A percentile compares a stretch with the other conserved stretches of the same genome.
These are phyloP conservation scores for Epichloe gansuensis DNA, from an alignment of 2,329 filamentous ascomycete genomes.

Conservation along the genomic window DNA sequence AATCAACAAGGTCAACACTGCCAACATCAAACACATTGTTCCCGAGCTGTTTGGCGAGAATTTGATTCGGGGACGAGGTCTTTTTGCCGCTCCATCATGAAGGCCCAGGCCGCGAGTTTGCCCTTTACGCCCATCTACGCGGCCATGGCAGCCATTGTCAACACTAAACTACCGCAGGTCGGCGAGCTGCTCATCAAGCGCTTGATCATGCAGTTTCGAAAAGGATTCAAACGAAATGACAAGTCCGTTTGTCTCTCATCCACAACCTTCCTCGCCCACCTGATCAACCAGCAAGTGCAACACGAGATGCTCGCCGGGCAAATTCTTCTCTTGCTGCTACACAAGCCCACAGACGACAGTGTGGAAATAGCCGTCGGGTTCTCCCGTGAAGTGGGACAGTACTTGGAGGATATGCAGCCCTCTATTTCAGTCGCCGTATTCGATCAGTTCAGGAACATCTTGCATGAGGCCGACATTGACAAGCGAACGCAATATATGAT, in stretches of 20 bases:
- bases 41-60: constrained; percentile 95
- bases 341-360: constrained; percentile 93
- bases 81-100: constrained; percentile 96
- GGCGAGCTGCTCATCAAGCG: constrained; percentile 81
- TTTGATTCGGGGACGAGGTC: constrained; percentile 73
- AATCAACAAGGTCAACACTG: constrained; percentile 98
- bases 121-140: constrained; percentile 96
- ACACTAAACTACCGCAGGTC: constrained; percentile 91
- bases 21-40: constrained; percentile 95
- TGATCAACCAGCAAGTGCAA: constrained; percentile 92
- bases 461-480: constrained; percentile 95
- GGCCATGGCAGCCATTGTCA: constrained; percentile 90
- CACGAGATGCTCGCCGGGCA: constrained; percentile 90
- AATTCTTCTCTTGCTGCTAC: constrained; percentile 79
- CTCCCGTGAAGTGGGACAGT: constrained; percentile 84
- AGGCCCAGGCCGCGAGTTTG: constrained; percentile 89
- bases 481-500: constrained; percentile 99
- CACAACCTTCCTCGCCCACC: constrained; percentile 87
- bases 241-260: constrained; percentile 90
- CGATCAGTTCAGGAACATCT: constrained; percentile 87
- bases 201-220: constrained; percentile 83
- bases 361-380: constrained; percentile 95
- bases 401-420: constrained; percentile 88
- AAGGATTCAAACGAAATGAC: constrained; percentile 92
- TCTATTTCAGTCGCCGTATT: constrained; percentile 83